Base-by-base conservation (phyloP, 768 basidiomycete genomes). In the Melanogaster broomeanus region DNA sequence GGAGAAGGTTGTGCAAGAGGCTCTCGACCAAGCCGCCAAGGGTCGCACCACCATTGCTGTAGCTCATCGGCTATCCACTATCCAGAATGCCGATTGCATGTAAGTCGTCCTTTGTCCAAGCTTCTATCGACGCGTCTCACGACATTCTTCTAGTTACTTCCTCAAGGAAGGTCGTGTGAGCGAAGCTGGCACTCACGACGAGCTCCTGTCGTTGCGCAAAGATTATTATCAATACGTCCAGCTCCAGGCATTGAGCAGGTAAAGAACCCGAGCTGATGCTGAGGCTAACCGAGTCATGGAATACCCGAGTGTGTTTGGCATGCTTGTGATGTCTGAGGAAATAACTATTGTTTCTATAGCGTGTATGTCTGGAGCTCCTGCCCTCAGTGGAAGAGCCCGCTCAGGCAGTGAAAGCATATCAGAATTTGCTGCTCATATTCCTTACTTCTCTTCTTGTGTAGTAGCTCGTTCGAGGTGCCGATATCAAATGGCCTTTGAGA, bases 11-110 rank as follows among this genome's bases (percentile, higher is more conserved):
- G 97, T 99, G 9, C 96, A 98, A 63, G 87, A 82, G 6, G 97
- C 97, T 4, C 79, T 98, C 25, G 97, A 98, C 69, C 81, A 84
- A 63, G 97, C 95, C 6, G 86, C 93, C 3, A 89, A 84, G 72
- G 95, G 94, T 35, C 82, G 96, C 51, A 96, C 95, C 6, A 97
- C 94, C 9, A 88, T 95, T 52, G 90, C 95, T 16, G 96, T 99
- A 55, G 96, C 96, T 3, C 97, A 98, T 72, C 82, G 97, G 48
- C 72, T 99, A 51, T 90, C 89, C 15, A 93, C 91, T 3, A 95
- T 97, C 57, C 93, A 96, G 69, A 90, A 93, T 60, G 92, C 93
- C 13, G 85, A 95, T 67, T 76, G 83, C 69, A 97, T 97, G 85
- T 90, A 67, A 69, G 85, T 73, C 28, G 13, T 47, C 9, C n/a